Evolutionary conservation across 2,329 filamentous ascomycete genomes (phyloP), one percentile per base, ranked within the genome.

Genomic region (Ceratocystis lukuohia): DNA sequence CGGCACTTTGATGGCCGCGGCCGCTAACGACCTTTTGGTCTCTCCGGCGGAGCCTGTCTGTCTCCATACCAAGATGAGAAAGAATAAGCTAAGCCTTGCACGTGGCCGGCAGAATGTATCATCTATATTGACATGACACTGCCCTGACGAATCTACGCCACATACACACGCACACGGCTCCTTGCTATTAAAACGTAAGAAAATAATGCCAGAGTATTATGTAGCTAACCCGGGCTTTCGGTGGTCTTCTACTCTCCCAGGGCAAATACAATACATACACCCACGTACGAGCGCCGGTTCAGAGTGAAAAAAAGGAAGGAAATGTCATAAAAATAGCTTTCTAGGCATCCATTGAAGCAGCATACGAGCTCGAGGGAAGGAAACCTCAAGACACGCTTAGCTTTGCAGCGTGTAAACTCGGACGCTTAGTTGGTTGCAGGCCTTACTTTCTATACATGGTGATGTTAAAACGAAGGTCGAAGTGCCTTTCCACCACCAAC

Each of bases 201-300:
- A 53, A 15, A 25, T 25, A 48, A 20, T 48, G 8, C 17, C 17
- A 7, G 7, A 20, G 46, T 20, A 48, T 41, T 41, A 41, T 41
- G 5, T 41, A 48, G 17, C 8, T 17, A 59, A n/a, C n/a, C 25
- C 56, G 56, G 56, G 25, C n/a, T 59, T n/a, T 33, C 25, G 30
- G 30, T 22, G 12, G 56, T 8, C 28, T 59, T 33, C 12, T 20
- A 12, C 22, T 50, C 10, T 15, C 50, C 10, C 56, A 59, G 28
- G 56, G 28, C 56, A 59, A 59, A 59, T 59, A 37, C 56, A 59
- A 59, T 59, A 33, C 28, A 59, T 37, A 57, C 53, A 50, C 17
- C 15, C 12, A 17, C 3, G 28, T 8, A 20, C 20, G 25, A 25
- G 17, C 22, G 48, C n/a, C 20, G 20, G 5, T 3, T 53, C 10